Base-by-base conservation (phyloP, 768 basidiomycete genomes). In the Porpolomopsis calyptriformis region DNA sequence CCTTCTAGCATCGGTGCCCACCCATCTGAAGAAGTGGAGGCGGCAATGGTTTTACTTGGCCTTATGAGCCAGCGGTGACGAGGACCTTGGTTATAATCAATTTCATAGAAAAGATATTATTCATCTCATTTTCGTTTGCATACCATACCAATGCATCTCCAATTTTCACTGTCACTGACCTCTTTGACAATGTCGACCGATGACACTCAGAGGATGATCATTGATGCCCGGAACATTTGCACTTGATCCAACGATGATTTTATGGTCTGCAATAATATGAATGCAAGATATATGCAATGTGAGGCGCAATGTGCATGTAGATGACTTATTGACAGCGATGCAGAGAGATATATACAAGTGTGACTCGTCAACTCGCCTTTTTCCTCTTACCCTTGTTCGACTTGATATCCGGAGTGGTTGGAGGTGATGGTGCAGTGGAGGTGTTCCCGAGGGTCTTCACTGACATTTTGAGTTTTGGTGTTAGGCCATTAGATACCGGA, bases 351-450 rank as follows among this genome's bases (percentile, higher is more conserved):
- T 36, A 25, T 18, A 37, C 22, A 24, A 46, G 10, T 19, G 11
- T 24, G 25, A 19, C 24, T 31, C 10, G 24, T 29, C 26, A 44
- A 35, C 23, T 23, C 6, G 66, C 65, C 55, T 74, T 77, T 64
- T 77, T 79, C 49, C 78, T 68, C 57, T 80, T 80, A 60, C 69
- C 74, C 22, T 22, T 24, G 4, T 46, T 46, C 4, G 25, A 16
- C 35, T 74, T 72, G 46, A 68, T 69, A 27, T 25, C 14, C 14
- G 18, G 20, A 10, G 60, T 55, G 16, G 61, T 35, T 18, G 59
- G 46, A 9, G 51, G 51, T 18, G 66, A 43, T 8, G 60, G 40
- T 25, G 58, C 48, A 27, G 49, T 40, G 7, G 35, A 50, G 22
- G 43, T 41, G 43, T 34, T 45, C 12, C 9, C 24, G 4, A 14